These are phyloP conservation scores for Willaertia magna DNA, from an alignment of 208 protist species.

Conservation along the genomic window DNA sequence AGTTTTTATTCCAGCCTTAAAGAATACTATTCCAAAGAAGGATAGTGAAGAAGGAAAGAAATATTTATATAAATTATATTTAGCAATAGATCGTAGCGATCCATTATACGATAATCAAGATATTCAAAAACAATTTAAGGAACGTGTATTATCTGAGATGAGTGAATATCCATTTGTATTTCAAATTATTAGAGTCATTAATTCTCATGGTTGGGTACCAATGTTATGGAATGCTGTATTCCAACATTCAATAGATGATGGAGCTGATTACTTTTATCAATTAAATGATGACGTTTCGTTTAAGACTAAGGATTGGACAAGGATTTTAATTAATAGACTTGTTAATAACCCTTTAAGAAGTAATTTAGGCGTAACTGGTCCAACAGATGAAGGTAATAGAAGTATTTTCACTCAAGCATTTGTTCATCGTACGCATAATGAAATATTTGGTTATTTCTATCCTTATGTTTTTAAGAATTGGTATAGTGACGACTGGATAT, in stretches of 20 bases:
- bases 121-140: background rate
- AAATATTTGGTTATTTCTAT: constrained; percentile 6
- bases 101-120: background rate
- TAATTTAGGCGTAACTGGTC: background rate
- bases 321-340: background rate
- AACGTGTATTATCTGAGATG: background rate
- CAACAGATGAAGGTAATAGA: background rate
- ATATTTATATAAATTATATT: background rate
- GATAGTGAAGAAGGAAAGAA: background rate
- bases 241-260: constrained; percentile 2
- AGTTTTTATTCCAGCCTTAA: background rate
- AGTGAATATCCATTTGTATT: background rate
- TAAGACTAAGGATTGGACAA: background rate
- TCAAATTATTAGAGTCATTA: background rate
- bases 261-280: constrained; percentile 1
- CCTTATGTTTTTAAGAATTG: constrained; percentile 9
- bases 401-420: background rate
- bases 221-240: constrained; percentile 5
- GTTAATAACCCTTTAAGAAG: background rate
- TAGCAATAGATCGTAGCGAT: background rate
- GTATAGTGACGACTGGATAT: constrained; percentile 7
- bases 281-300: background rate
- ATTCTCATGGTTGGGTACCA: background rate
- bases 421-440: background rate
- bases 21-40: background rate